Percentiles rank a stretch among this genome's conserved stretches.
Evolutionary conservation across 108 stramenopile species (phyloP).

Genomic region (Poteriospumella lacustris): DNA sequence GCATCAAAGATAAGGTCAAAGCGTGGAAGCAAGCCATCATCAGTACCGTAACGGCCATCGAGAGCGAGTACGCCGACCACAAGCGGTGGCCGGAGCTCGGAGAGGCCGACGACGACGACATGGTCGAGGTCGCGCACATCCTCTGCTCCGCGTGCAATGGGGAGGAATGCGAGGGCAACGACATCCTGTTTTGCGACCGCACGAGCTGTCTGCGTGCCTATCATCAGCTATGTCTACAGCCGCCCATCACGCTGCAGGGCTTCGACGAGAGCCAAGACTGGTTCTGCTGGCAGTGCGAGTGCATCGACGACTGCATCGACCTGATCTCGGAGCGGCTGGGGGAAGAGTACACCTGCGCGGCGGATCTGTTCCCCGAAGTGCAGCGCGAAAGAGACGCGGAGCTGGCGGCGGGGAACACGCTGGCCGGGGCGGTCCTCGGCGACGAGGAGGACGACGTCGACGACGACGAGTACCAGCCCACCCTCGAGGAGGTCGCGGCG

Average conservation of each 20-base stretch:
- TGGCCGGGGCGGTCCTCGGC: background rate
- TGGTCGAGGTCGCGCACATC: slow-evolving; percentile 11
- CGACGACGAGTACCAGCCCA: background rate
- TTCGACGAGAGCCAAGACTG: background rate
- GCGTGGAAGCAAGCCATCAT: background rate
- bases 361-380: background rate
- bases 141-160: background rate
- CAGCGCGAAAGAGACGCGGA: too few relatives aligned
- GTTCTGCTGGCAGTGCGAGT: slow-evolving; percentile 32
- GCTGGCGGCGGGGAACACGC: background rate
- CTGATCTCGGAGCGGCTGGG: background rate
- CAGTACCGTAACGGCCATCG: background rate
- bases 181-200: slow-evolving; percentile 24
- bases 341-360: background rate
- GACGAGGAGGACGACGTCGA: slow-evolving; percentile 5
- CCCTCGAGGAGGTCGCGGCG: background rate
- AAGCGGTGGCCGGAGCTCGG: background rate
- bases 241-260: background rate
- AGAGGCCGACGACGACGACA: background rate
- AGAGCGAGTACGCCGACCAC: background rate
- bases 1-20: background rate
- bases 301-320: slow-evolving; percentile 23
- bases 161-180: slow-evolving; percentile 16
- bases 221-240: slow-evolving; percentile 25
- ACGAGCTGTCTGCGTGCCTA: slow-evolving; percentile 2